These are phyloP conservation scores for Fagus sylvatica DNA, from an alignment of 306 rosid genomes.

Conservation along the genomic window DNA sequence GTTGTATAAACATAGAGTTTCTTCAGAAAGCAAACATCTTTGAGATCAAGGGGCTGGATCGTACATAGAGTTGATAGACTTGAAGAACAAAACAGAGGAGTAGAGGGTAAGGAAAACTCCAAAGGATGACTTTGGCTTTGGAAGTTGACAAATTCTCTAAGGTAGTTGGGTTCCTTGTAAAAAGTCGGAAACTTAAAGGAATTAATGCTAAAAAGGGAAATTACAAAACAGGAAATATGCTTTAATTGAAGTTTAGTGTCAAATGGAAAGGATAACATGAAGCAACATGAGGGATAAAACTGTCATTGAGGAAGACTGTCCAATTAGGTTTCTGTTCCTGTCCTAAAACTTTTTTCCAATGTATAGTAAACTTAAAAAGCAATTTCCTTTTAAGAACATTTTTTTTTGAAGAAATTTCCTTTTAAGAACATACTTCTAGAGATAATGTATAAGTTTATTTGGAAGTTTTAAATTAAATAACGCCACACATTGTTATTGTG, in stretches of 20 bases:
- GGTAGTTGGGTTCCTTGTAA: background rate
- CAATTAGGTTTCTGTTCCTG: too few relatives aligned
- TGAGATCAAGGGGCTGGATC: slow-evolving; percentile 25
- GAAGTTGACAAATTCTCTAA: background rate
- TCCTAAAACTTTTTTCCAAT: too few relatives aligned
- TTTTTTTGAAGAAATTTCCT: too few relatives aligned
- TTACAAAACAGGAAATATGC: background rate
- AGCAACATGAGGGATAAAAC: too few relatives aligned
- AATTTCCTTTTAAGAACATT: too few relatives aligned
- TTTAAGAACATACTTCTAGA: too few relatives aligned
- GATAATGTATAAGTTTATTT: too few relatives aligned
- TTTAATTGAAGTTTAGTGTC: background rate
- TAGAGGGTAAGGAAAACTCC: slow-evolving; percentile 12
- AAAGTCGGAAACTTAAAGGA: slow-evolving; percentile 18
- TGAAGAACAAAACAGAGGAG: background rate
- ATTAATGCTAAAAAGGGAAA: background rate
- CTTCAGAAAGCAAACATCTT: background rate
- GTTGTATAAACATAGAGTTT: background rate
- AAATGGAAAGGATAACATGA: too few relatives aligned
- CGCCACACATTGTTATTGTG: too few relatives aligned
- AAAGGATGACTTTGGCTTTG: background rate
- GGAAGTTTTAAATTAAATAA: too few relatives aligned
- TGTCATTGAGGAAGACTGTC: too few relatives aligned
- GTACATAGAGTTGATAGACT: slow-evolving; percentile 26
- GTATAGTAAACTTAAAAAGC: too few relatives aligned